Evolutionary conservation across 495 filamentous ascomycete genomes (phyloP).

Genomic region (Aspergillus affinis): DNA sequence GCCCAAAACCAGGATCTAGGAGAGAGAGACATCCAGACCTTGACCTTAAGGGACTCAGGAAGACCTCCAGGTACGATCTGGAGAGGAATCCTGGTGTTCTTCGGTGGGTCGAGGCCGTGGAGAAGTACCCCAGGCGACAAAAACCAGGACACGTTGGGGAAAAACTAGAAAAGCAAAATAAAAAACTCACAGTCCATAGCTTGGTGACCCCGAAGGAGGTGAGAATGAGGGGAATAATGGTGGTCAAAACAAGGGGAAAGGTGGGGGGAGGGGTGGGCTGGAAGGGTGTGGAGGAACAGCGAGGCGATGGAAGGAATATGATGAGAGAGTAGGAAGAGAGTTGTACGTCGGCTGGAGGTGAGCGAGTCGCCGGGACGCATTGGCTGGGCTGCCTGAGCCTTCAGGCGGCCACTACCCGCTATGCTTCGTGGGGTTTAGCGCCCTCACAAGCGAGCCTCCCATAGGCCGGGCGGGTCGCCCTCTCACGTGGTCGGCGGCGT

Average conservation of each 20-base stretch:
- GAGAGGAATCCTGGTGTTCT: conserved; percentile 25
- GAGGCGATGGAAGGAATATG: conserved; percentile 24
- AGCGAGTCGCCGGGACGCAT: conserved; percentile 35
- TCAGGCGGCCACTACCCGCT: conserved; percentile 29
- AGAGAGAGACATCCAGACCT: conserved; percentile 18
- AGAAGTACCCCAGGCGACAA: conserved; percentile 45
- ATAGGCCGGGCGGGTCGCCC: conserved; percentile 8
- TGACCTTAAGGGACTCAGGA: conserved; percentile 18
- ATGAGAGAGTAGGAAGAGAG: conserved; percentile 33
- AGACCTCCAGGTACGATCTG: conserved; percentile 15
- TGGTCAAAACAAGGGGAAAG: conserved; percentile 22
- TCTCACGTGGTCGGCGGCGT: conserved; percentile 22
- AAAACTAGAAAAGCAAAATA: conserved; percentile 26
- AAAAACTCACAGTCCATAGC: conserved; percentile 52
- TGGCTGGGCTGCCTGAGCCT: conserved; percentile 24
- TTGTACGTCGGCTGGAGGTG: conserved; percentile 31
- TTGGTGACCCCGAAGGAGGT: conserved; percentile 50
- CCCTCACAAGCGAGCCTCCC: conserved; percentile 25
- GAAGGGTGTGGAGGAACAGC: conserved; percentile 27
- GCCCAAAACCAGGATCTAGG: conserved; percentile 23
- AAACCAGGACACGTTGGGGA: conserved; percentile 30
- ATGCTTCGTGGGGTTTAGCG: conserved; percentile 28
- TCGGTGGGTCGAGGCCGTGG: conserved; percentile 49
- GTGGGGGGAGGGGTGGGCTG: conserved; percentile 32
- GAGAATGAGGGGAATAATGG: conserved; percentile 34